phyloP scores from a whole-genome alignment of 768 basidiomycete genomes.

The Chalciporus pseudorubinellus region DNA sequence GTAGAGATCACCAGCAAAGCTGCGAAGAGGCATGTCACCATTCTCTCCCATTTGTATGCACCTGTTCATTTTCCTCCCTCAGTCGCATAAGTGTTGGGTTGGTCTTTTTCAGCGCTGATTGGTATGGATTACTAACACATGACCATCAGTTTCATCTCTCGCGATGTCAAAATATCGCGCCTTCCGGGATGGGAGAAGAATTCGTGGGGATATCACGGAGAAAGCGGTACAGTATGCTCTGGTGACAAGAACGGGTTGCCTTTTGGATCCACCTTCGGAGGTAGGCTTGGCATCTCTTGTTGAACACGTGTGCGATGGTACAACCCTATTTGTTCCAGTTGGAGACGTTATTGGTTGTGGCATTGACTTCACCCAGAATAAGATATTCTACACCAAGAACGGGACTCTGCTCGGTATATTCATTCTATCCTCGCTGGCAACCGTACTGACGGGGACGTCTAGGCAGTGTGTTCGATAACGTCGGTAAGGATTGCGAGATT shows the following conservation, averaged over 20 bases:
- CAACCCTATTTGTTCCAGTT: conserved; percentile 41
- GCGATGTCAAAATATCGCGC: conserved; percentile 62
- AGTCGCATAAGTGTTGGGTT: conserved; percentile 85
- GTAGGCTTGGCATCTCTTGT: conserved; percentile 43
- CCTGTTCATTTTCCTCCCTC: conserved; percentile 17
- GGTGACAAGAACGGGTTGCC: conserved; percentile 66
- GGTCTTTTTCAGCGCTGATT: conserved; percentile 18
- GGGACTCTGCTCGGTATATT: conserved; percentile 62
- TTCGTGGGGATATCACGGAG: conserved; percentile 94
- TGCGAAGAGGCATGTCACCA: conserved; percentile 63
- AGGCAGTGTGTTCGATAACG: conserved; percentile 72
- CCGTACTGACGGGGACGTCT: conserved; percentile 8
- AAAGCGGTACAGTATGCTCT: conserved; percentile 78
- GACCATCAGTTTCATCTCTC: conserved; percentile 58
- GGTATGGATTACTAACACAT: conserved; percentile 11
- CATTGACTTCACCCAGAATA: conserved; percentile 79
- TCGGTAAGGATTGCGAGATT: conserved; percentile 62
- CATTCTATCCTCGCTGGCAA: conserved; percentile 3
- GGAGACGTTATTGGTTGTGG: conserved; percentile 92
- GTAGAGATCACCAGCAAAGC: conserved; percentile 78
- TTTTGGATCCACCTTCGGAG: conserved; percentile 79
- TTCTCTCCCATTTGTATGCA: background rate
- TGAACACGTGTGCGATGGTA: background rate
- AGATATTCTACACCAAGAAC: conserved; percentile 90
- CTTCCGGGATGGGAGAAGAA: conserved; percentile 84